Evolutionary conservation across 345 rosid species (phyloP), one percentile per base, ranked within the genome.

Genomic region (Melaleuca quinquenervia): DNA sequence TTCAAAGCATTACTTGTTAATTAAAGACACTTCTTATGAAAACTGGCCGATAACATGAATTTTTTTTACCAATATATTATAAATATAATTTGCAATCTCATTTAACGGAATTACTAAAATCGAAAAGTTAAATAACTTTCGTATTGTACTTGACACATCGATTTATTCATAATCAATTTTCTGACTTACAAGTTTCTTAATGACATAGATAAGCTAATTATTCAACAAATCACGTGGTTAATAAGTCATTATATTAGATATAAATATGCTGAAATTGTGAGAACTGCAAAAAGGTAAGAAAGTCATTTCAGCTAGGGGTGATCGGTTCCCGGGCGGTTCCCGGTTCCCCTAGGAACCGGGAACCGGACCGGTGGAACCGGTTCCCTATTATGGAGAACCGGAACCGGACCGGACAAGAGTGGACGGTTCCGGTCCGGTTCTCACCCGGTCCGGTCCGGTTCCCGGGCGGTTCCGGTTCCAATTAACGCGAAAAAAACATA

Each of bases 111-210:
- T 70, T 18, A 11, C 7, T 9, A 70, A 70, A 32, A 9, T 70
- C 2, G 24, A 36, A 8, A 36, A 70, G 11, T 36, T 2, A 18
- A 5, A 70, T 70, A 32, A 9, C 26, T 0, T 36, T 4, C 2
- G 12, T 1, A 8, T 0, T 5, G 44, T 9, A 36, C 26, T 1
- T 3, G 0, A 9, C 14, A 9, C 48, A 20, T 13, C 32, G 32
- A 36, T 70, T 16, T 18, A 18, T 70, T 32, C 13, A 36, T 36
- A 20, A 20, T 70, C 10, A 2, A 2, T 0, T 64, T 70, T 70
- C 48, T 8, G 32, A 70, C 21, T 70, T 32, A 8, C 26, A 70
- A 36, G 80, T 70, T 70, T 36, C 48, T 21, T 36, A 70, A 70
- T 36, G 48, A 20, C 80, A 36, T 11, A 36, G 24, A 70, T 18